Percentiles rank a stretch among this genome's conserved stretches.
These are phyloP conservation scores for Streptanthus diversifolius DNA, from an alignment of 345 rosid species.

Conservation along the genomic window DNA sequence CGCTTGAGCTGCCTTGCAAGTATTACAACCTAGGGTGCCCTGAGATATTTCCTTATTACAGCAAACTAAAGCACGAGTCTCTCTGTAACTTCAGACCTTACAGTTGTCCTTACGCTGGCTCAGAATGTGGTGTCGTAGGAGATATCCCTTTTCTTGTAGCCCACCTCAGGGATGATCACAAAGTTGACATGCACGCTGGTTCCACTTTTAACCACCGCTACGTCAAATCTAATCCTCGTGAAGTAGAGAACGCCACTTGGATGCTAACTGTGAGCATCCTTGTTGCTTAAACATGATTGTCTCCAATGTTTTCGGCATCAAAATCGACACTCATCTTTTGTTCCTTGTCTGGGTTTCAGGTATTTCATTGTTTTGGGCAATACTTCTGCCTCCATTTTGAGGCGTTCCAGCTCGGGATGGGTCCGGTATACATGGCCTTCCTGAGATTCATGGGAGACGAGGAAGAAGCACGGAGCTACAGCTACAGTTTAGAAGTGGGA, in stretches of 20 bases:
- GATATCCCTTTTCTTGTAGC: constrained; percentile 68
- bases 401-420: constrained; percentile 96
- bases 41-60: constrained; percentile 74
- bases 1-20: constrained; percentile 83
- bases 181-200: constrained; percentile 81
- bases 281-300: neutral
- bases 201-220: constrained; percentile 80
- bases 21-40: constrained; percentile 65
- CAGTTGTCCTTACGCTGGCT: constrained; percentile 75
- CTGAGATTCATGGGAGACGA: constrained; percentile 98
- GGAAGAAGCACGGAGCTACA: constrained; percentile 74
- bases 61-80: constrained; percentile 72
- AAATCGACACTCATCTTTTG: neutral
- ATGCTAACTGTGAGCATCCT: constrained; percentile 48
- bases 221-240: constrained; percentile 75
- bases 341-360: constrained; percentile 38
- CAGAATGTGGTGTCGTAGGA: constrained; percentile 61
- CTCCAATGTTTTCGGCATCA: neutral
- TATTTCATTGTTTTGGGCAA: constrained; percentile 92
- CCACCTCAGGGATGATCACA: constrained; percentile 78
- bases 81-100: constrained; percentile 74
- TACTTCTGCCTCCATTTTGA: constrained; percentile 97
- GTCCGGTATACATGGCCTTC: constrained; percentile 98
- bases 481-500: constrained; percentile 94
- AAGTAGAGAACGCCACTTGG: constrained; percentile 87